These are phyloP conservation scores for Rhynchospora tenuis DNA, from an alignment of 176 grass and related monocot genomes.

Conservation along the genomic window DNA sequence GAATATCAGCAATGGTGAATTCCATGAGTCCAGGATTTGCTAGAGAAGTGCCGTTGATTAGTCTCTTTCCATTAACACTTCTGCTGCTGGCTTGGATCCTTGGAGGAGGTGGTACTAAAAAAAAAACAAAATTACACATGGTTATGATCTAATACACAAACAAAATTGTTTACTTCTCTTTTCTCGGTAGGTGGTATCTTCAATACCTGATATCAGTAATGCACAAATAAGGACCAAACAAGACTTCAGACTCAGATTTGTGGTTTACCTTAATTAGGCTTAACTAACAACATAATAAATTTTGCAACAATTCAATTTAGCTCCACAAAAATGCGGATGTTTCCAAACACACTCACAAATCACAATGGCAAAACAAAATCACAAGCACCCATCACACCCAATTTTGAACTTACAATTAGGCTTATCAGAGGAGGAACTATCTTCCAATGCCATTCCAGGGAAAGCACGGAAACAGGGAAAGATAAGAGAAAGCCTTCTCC, in stretches of 20 bases:
- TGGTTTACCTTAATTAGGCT: too few species aligned
- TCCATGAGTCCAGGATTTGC: constrained; percentile 34
- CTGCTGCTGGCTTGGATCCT: neutral
- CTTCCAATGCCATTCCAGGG: neutral
- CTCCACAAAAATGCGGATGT: neutral
- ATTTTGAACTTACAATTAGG: neutral
- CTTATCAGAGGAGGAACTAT: neutral
- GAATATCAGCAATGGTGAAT: constrained; percentile 67
- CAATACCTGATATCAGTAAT: too few species aligned
- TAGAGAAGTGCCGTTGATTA: neutral
- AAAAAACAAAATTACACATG: too few species aligned
- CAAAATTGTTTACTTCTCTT: too few species aligned
- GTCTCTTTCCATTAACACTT: neutral
- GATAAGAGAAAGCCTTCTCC: neutral
- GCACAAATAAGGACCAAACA: too few species aligned
- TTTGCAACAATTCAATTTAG: too few species aligned
- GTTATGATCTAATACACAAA: too few species aligned
- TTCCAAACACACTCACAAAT: neutral
- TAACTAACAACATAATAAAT: too few species aligned
- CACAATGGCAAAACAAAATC: neutral
- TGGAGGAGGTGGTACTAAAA: neutral
- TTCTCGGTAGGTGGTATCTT: too few species aligned
- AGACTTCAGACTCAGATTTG: too few species aligned
- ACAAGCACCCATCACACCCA: neutral
- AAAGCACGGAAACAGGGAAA: neutral